These are phyloP conservation scores for Colletotrichum shisoi DNA, from an alignment of 2,329 filamentous ascomycete genomes.

Conservation along the genomic window DNA sequence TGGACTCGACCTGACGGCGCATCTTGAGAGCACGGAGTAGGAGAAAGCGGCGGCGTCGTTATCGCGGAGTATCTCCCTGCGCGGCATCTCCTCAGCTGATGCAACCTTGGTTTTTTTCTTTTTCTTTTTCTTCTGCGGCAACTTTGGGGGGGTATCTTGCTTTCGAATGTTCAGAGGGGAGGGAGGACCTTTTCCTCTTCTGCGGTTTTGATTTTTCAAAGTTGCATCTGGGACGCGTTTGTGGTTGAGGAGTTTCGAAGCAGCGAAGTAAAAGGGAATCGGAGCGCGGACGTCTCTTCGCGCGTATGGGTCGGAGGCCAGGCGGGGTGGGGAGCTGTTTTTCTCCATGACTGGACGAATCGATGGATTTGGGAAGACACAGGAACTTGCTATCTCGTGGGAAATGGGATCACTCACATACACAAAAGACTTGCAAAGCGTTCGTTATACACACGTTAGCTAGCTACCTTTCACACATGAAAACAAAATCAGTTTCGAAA, in stretches of 20 bases:
- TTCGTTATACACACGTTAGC: conserved; percentile 34
- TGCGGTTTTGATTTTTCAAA: conserved; percentile 16
- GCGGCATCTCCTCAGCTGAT: conserved; percentile 3
- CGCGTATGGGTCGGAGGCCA: not conserved
- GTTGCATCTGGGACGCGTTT: not conserved
- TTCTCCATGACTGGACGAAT: not conserved
- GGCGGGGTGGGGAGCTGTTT: too few relatives aligned
- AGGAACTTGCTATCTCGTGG: conserved; percentile 24
- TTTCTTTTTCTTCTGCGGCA: too few relatives aligned
- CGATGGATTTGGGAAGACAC: not conserved
- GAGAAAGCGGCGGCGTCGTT: not conserved
- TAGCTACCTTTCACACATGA: conserved; percentile 20
- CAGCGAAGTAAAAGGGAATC: not conserved
- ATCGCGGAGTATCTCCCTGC: conserved; percentile 8
- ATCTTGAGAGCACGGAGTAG: not conserved
- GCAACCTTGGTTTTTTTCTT: not conserved
- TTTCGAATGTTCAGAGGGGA: conserved; percentile 4
- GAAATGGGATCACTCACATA: not conserved
- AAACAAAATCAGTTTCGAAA: conserved; percentile 10
- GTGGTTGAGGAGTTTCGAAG: not conserved
- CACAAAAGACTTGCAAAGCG: conserved; percentile 17
- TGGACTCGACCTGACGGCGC: conserved; percentile 44
- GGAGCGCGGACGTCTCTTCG: not conserved
- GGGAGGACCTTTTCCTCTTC: not conserved
- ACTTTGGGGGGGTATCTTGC: conserved; percentile 1